These are phyloP conservation scores for Lophiotrema nucula DNA, from an alignment of 495 filamentous ascomycete species.

Conservation along the genomic window DNA sequence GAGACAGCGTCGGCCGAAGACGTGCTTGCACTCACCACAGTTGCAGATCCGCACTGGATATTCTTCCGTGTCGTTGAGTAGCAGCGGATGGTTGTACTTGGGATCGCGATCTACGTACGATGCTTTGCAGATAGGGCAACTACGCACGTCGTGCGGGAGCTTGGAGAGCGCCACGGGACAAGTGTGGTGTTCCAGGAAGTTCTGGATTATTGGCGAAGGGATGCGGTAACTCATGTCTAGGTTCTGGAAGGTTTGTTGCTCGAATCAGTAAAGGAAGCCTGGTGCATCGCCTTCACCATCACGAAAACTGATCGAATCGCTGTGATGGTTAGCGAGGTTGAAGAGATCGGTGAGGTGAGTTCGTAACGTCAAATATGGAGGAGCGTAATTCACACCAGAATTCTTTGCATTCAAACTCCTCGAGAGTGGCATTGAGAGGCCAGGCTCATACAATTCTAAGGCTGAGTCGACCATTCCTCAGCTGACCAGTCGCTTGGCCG, in stretches of 20 bases:
- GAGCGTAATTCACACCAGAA: too few species aligned
- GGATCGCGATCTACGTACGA: not conserved
- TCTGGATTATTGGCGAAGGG: not conserved
- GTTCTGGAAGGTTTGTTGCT: too few species aligned
- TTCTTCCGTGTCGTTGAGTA: not conserved
- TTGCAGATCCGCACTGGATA: slow-evolving; percentile 2
- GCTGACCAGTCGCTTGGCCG: not conserved
- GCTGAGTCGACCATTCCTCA: too few species aligned
- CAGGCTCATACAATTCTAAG: too few species aligned
- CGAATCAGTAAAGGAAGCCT: too few species aligned
- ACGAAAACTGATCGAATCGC: not conserved
- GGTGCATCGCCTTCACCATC: not conserved
- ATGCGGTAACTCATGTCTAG: not conserved
- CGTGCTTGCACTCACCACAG: not conserved
- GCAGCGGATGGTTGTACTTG: not conserved
- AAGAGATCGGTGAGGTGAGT: too few species aligned
- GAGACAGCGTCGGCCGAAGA: not conserved
- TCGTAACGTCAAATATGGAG: too few species aligned
- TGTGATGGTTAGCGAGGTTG: too few species aligned
- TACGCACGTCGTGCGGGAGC: not conserved
- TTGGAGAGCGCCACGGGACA: not conserved
- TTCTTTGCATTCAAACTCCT: too few species aligned
- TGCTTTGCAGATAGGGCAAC: not conserved
- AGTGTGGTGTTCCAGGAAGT: slow-evolving; percentile 2
- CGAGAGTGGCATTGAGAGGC: too few species aligned